Percentiles rank a stretch among this genome's conserved stretches.
Evolutionary conservation across 306 rosid species (phyloP).

Genomic region (Cicer cuneatum): DNA sequence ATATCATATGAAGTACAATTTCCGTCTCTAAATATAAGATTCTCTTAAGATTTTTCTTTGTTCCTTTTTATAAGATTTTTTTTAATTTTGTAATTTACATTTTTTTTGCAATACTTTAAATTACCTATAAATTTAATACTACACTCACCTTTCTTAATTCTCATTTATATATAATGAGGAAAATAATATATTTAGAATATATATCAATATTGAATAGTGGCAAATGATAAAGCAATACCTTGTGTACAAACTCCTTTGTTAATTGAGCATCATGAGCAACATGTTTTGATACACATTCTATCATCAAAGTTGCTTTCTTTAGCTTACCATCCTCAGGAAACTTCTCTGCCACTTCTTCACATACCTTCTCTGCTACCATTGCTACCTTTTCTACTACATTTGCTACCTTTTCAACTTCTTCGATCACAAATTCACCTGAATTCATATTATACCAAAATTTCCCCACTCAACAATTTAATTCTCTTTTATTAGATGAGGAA

Average conservation of each 20-base stretch:
- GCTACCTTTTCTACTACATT: constrained; percentile 63
- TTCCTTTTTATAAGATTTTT: too few species aligned
- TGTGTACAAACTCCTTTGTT: constrained; percentile 57
- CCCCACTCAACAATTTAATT: neutral
- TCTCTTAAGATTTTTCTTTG: too few species aligned
- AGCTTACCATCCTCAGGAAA: constrained; percentile 56
- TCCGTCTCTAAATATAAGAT: too few species aligned
- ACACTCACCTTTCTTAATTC: too few species aligned
- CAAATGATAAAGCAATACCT: too few species aligned
- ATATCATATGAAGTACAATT: too few species aligned
- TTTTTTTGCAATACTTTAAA: too few species aligned
- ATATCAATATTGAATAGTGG: neutral
- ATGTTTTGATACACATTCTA: constrained; percentile 56
- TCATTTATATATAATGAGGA: too few species aligned
- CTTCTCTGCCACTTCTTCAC: constrained; percentile 56
- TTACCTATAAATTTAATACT: too few species aligned
- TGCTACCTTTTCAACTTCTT: constrained; percentile 59
- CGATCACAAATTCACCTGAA: constrained; percentile 47
- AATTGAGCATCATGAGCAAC: constrained; percentile 62
- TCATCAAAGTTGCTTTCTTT: constrained; percentile 49
- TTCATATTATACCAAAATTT: neutral
- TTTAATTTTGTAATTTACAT: too few species aligned
- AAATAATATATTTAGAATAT: too few species aligned
- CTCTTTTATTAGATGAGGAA: neutral
- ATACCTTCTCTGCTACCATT: constrained; percentile 51